Base-by-base conservation (phyloP, 371 early-diverging fungal species). In the Mucor circinelloides region DNA sequence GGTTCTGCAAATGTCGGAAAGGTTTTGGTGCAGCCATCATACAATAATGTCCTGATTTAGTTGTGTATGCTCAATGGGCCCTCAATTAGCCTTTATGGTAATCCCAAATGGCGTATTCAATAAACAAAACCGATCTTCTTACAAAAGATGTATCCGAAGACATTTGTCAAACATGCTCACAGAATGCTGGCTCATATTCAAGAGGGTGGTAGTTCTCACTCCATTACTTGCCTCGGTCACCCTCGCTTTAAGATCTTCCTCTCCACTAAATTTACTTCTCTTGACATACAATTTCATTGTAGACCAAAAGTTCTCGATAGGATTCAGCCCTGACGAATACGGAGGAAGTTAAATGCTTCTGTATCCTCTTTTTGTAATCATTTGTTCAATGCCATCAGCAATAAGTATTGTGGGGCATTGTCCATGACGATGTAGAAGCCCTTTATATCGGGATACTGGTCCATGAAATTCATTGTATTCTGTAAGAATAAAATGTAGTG, bases 351-450 rank as follows among this genome's bases (percentile, higher is more conserved):
- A 66, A 27, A 66, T 50, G 44, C 30, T 34, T 34, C 12, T 59
- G 27, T 66, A 66, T 10, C 55, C 60, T 36, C 52, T 54, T 19
- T 56, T 55, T 40, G 21, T 44, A 3, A 64, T 56, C 32, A 64
- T 55, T 0, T 28, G 4, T 9, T 64, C 60, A 7, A 63, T 57
- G 7, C 38, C 38, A 19, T 60, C 9, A 61, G 36, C n/a, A 31
- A 27, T 65, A 40, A 52, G 61, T 7, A 70, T 70, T 17, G n/a
- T n/a, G 62, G 62, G 12, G 62, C 61, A 58, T 65, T 70, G 58
- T 67, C 62, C 60, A 67, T 67, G 32, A 67, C 38, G 10, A 67
- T 55, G 30, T 67, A 63, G 44, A 48, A 52, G 3, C 19, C 32
- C 36, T 46, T 68, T 57, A 54, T 61, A 19, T 34, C 28, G 54